These are phyloP conservation scores for Monilinia polystroma DNA, from an alignment of 2,329 filamentous ascomycete genomes.

Conservation along the genomic window DNA sequence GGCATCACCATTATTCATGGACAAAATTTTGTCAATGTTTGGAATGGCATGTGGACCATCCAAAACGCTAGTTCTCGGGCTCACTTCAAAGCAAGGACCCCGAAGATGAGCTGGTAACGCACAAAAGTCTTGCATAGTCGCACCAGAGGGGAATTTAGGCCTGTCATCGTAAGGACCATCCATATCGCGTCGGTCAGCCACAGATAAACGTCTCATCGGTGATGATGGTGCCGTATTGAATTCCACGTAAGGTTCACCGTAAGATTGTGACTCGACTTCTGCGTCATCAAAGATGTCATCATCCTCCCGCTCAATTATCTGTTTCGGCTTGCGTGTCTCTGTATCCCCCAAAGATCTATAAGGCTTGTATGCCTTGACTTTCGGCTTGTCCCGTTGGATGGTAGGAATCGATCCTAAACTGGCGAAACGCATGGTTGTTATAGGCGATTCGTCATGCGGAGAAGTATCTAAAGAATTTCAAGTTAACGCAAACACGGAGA, in stretches of 20 bases:
- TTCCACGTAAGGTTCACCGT: background rate
- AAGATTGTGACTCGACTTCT: background rate
- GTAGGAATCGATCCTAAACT: background rate
- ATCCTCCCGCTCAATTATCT: background rate
- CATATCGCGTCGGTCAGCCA: conserved; percentile 7
- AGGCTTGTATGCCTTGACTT: conserved; percentile 6
- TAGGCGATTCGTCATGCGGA: background rate
- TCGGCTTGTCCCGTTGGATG: background rate
- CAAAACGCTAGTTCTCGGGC: conserved; percentile 16
- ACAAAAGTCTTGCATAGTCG: conserved; percentile 18
- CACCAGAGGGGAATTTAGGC: conserved; percentile 9
- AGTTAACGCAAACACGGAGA: background rate
- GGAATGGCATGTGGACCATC: background rate
- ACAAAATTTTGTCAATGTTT: conserved; percentile 7
- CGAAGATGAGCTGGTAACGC: conserved; percentile 10
- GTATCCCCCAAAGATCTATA: background rate
- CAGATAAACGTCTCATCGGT: conserved; percentile 1
- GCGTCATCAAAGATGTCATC: background rate
- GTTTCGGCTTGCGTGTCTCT: background rate
- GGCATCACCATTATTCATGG: conserved; percentile 15
- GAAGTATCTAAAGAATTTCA: background rate
- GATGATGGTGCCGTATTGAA: conserved; percentile 18
- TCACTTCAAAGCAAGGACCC: conserved; percentile 20
- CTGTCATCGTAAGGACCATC: conserved; percentile 18
- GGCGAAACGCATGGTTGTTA: background rate